Evolutionary conservation across 306 rosid species (phyloP).

Genomic region (Glycine latifolia): DNA sequence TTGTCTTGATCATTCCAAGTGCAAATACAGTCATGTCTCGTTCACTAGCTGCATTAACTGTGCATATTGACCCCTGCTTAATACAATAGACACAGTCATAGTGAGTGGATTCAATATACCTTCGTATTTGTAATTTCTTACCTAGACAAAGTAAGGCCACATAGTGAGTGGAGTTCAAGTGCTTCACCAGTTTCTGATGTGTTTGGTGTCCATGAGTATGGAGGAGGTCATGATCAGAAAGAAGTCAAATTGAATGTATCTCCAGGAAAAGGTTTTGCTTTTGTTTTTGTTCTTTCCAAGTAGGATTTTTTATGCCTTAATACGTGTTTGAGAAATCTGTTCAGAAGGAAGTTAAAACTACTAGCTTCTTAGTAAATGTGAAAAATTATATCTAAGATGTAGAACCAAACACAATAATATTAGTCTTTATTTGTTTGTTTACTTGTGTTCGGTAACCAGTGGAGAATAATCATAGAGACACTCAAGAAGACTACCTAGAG

Average conservation of each 20-base stretch:
- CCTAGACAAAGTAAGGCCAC: no score
- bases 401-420: background rate
- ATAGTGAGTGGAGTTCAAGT: slow-evolving; percentile 74
- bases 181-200: slow-evolving; percentile 93
- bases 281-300: background rate
- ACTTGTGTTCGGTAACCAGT: slow-evolving; percentile 44
- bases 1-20: slow-evolving; percentile 92
- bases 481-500: slow-evolving; percentile 71
- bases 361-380: background rate
- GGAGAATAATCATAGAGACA: slow-evolving; percentile 66
- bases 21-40: slow-evolving; percentile 95
- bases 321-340: background rate
- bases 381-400: background rate
- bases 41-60: slow-evolving; percentile 94
- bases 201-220: slow-evolving; percentile 78
- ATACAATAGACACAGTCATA: no score
- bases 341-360: background rate
- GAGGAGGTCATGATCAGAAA: slow-evolving; percentile 66
- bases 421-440: background rate
- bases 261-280: slow-evolving; percentile 73
- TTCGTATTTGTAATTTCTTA: no score
- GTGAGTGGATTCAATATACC: no score
- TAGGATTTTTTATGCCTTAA: background rate
- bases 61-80: slow-evolving; percentile 54
- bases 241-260: slow-evolving; percentile 75